Percentiles rank a stretch among this genome's conserved stretches.
Evolutionary conservation across 176 grass and related monocot species (phyloP).

Genomic region (Bonia amplexicaulis): DNA sequence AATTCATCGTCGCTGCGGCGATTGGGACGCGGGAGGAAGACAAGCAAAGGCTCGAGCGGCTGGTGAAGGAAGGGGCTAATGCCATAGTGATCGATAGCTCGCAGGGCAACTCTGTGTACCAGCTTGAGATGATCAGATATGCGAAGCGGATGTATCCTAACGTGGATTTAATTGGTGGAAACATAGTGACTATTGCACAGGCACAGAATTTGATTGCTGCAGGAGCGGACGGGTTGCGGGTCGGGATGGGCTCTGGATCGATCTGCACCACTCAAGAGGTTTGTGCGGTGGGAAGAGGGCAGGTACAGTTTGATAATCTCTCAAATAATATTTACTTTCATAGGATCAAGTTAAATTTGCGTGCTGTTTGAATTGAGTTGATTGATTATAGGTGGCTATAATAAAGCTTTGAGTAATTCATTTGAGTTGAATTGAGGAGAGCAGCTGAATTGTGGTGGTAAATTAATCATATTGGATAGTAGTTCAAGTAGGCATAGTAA

Average conservation of each 20-base stretch:
- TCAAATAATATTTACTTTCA: too few relatives aligned
- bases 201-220: not conserved
- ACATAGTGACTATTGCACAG: constrained; percentile 80
- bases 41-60: constrained; percentile 64
- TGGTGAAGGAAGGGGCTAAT: constrained; percentile 71
- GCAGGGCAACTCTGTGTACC: constrained; percentile 83
- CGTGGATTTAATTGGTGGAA: constrained; percentile 80
- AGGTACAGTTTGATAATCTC: constrained; percentile 44
- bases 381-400: too few relatives aligned
- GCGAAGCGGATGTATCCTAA: constrained; percentile 59
- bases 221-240: constrained; percentile 72
- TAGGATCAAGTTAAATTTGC: too few relatives aligned
- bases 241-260: constrained; percentile 79
- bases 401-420: too few relatives aligned
- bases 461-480: too few relatives aligned
- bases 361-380: too few relatives aligned
- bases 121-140: constrained; percentile 88
- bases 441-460: too few relatives aligned
- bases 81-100: constrained; percentile 86
- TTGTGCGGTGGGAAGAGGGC: constrained; percentile 59
- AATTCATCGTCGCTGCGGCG: constrained; percentile 56
- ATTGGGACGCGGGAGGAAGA: constrained; percentile 83
- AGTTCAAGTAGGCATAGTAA: too few relatives aligned
- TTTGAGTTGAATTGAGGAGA: too few relatives aligned
- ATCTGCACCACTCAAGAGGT: too few relatives aligned